These are phyloP conservation scores for Coniella vitis DNA, from an alignment of 2,329 filamentous ascomycete genomes.

Conservation along the genomic window DNA sequence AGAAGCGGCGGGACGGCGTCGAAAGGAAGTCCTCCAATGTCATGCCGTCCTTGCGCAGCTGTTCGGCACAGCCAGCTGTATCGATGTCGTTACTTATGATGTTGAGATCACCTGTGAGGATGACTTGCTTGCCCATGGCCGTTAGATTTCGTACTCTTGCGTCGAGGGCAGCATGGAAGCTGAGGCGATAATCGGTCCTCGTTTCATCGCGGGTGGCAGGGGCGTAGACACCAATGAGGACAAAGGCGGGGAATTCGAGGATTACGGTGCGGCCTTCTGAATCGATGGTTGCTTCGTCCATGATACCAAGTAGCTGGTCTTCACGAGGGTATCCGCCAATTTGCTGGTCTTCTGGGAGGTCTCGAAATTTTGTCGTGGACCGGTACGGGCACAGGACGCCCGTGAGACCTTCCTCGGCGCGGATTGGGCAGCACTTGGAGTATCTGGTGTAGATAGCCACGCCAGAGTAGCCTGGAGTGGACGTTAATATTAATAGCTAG, in stretches of 20 bases:
- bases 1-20: slow-evolving; percentile 63
- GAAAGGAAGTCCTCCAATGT: slow-evolving; percentile 67
- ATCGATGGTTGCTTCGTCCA: slow-evolving; percentile 71
- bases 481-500: neutral
- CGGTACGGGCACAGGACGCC: slow-evolving; percentile 71
- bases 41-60: slow-evolving; percentile 62
- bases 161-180: slow-evolving; percentile 75
- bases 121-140: slow-evolving; percentile 72
- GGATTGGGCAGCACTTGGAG: slow-evolving; percentile 74
- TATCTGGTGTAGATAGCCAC: slow-evolving; percentile 95
- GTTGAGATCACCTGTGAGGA: slow-evolving; percentile 86
- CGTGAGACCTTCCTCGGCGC: slow-evolving; percentile 89
- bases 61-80: slow-evolving; percentile 66
- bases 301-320: slow-evolving; percentile 54
- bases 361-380: slow-evolving; percentile 62
- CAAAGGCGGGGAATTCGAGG: slow-evolving; percentile 90
- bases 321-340: slow-evolving; percentile 83
- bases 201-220: slow-evolving; percentile 83
- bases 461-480: slow-evolving; percentile 72
- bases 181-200: slow-evolving; percentile 73
- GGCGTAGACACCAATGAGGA: slow-evolving; percentile 86
- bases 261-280: slow-evolving; percentile 88
- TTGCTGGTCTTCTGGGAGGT: slow-evolving; percentile 64
- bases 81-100: slow-evolving; percentile 66
- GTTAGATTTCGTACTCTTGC: slow-evolving; percentile 77